A percentile compares a stretch with the other conserved stretches of the same genome.
Evolutionary conservation across 2,329 filamentous ascomycete species (phyloP).

Genomic region (Emydomyces testavorans): DNA sequence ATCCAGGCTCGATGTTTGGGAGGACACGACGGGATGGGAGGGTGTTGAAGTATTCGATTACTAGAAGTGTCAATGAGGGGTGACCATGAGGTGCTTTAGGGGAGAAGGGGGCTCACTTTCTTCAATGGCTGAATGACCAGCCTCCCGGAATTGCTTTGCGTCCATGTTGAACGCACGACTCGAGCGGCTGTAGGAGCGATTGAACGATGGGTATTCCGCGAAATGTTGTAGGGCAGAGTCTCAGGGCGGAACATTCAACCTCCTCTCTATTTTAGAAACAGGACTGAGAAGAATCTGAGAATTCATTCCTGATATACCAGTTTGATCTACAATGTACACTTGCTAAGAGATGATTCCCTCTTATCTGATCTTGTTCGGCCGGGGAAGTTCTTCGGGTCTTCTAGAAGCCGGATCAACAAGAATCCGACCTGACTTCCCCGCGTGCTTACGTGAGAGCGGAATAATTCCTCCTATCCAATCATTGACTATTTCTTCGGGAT

Average conservation of each 20-base stretch:
- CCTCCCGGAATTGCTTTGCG: slow-evolving; percentile 61
- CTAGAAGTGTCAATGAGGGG: slow-evolving; percentile 43
- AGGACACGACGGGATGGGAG: slow-evolving; percentile 60
- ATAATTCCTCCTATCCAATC: no score
- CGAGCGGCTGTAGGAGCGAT: not conserved
- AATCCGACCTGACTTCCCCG: no score
- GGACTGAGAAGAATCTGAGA: no score
- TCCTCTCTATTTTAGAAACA: not conserved
- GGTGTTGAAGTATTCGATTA: slow-evolving; percentile 72
- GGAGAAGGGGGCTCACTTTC: slow-evolving; percentile 51
- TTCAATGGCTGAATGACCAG: slow-evolving; percentile 67
- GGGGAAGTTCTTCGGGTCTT: no score
- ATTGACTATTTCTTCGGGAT: no score
- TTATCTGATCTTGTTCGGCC: no score
- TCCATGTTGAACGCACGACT: slow-evolving; percentile 48
- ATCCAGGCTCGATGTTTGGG: slow-evolving; percentile 70
- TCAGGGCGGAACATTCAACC: not conserved
- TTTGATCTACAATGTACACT: no score
- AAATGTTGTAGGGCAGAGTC: not conserved
- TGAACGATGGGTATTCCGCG: not conserved
- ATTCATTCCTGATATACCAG: no score
- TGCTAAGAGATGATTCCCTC: no score
- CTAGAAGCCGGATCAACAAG: no score
- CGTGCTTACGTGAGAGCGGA: no score
- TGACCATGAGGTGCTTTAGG: no score